These are phyloP conservation scores for Hemileccinum rubropunctum DNA, from an alignment of 768 basidiomycete genomes.

Conservation along the genomic window DNA sequence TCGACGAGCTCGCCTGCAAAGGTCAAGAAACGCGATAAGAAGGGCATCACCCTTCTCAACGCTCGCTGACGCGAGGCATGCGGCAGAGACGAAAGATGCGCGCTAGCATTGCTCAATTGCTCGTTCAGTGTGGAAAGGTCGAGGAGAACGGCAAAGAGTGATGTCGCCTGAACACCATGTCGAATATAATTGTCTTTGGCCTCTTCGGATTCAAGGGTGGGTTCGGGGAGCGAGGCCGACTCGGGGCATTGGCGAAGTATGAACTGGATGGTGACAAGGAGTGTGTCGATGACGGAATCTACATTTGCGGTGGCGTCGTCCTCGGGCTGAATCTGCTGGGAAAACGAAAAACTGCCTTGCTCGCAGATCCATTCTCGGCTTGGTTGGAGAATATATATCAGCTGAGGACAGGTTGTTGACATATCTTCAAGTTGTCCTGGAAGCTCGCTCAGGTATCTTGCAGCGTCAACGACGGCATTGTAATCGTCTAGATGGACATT, in stretches of 20 bases:
- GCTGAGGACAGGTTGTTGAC: constrained; percentile 25
- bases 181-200: constrained; percentile 50
- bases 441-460: constrained; percentile 20
- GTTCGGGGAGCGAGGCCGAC: background rate
- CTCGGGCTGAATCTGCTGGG: background rate
- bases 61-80: constrained; percentile 31
- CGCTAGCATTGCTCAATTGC: constrained; percentile 40
- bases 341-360: constrained; percentile 26
- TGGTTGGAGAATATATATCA: constrained; percentile 28
- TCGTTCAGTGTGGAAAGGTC: constrained; percentile 43
- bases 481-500: constrained; percentile 35
- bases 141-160: constrained; percentile 47
- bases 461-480: constrained; percentile 28
- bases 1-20: constrained; percentile 59
- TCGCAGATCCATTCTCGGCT: constrained; percentile 30
- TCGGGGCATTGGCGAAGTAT: constrained; percentile 44
- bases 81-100: constrained; percentile 35
- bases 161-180: constrained; percentile 42
- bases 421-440: constrained; percentile 27
- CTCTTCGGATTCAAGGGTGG: constrained; percentile 27
- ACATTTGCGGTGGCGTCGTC: constrained; percentile 13
- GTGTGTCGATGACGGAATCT: constrained; percentile 52
- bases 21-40: constrained; percentile 61
- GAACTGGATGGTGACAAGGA: constrained; percentile 66
- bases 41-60: constrained; percentile 61